Evolutionary conservation across 2,329 filamentous ascomycete genomes (phyloP), one percentile per base, ranked within the genome.

Genomic region (Verticillium tricorpus): DNA sequence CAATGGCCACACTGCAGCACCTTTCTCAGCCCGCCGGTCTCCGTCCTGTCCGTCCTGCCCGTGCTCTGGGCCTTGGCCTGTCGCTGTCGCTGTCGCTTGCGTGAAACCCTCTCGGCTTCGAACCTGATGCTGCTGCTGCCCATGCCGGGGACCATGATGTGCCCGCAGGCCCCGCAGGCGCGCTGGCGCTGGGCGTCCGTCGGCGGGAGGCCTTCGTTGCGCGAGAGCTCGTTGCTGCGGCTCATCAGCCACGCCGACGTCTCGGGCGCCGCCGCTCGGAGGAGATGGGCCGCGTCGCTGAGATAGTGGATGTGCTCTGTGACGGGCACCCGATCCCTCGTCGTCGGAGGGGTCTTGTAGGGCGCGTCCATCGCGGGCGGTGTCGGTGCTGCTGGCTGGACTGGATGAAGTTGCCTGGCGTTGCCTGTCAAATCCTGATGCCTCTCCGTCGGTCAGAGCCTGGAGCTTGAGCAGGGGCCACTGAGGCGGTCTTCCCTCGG

Each of bases 201-300:
- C 58, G 74, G 71, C 8, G 74, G 66, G 7, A 83, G 65, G 54
- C 78, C 76, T 65, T 82, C 75, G 58, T 80, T 74, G 56, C 79
- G 76, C 67, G 85, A 76, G 15, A 88, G 70, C 11, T 76, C 72
- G 64, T 80, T 79, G 61, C 82, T 79, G 61, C 78, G 77, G 67
- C 75, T 78, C 83, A 89, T 85, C 45, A 89, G 74, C 69, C 85
- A 81, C 14, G 85, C 84, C 15, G 87, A 87, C 1, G 79, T 83
- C 64, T 83, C 78, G 1, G 86, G 85, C 1, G 85, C 80, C 2
- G 78, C 72, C 12, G 73, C 70, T 3, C 79, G 76, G 17, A 89
- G 75, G 11, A 88, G 72, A 73, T 89, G 82, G 1, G 85, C 84
- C 1, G 86, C 84, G 69, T 88, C 80, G 12, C 81, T 84, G 3